A percentile compares a stretch with the other conserved stretches of the same genome.
phyloP scores from a whole-genome alignment of 2,329 filamentous ascomycete species.

The Raffaelea ambrosiae region DNA sequence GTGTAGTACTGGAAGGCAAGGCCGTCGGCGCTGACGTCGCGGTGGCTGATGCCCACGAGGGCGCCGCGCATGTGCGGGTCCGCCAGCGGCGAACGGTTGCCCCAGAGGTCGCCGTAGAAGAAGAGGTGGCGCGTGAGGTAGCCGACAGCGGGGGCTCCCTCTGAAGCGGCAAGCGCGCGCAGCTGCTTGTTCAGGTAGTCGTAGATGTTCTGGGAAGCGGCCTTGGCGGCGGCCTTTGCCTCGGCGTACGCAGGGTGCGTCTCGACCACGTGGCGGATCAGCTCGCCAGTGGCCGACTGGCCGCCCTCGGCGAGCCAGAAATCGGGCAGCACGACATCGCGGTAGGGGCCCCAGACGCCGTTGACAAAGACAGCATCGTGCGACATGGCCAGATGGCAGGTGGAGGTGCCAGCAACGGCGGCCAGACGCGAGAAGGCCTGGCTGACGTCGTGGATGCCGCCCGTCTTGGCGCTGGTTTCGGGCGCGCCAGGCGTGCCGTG shows the following conservation, averaged over 20 bases:
- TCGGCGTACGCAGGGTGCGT: constrained; percentile 87
- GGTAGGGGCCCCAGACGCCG: constrained; percentile 95
- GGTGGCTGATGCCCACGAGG: constrained; percentile 69
- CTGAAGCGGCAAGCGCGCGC: constrained; percentile 61
- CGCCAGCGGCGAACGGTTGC: constrained; percentile 89
- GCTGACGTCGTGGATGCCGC: constrained; percentile 73
- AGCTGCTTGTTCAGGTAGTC: constrained; percentile 90
- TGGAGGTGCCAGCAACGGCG: constrained; percentile 92
- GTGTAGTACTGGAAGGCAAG: constrained; percentile 90
- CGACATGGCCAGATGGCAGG: constrained; percentile 95
- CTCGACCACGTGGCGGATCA: constrained; percentile 89
- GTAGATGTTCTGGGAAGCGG: constrained; percentile 85
- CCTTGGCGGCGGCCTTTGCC: constrained; percentile 61
- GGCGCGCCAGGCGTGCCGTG: constrained; percentile 54
- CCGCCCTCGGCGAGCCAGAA: constrained; percentile 98
- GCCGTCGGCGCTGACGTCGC: constrained; percentile 78
- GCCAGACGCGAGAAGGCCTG: constrained; percentile 91
- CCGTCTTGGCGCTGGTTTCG: constrained; percentile 39
- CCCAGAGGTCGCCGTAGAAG: constrained; percentile 97
- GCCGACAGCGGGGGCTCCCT: constrained; percentile 65
- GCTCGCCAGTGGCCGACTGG: constrained; percentile 90
- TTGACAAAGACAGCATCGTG: constrained; percentile 86
- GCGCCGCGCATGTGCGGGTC: constrained; percentile 89
- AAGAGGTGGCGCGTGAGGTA: constrained; percentile 92
- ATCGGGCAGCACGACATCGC: constrained; percentile 82